Evolutionary conservation across 306 rosid species (phyloP).

Genomic region (Rubus parviflorus): DNA sequence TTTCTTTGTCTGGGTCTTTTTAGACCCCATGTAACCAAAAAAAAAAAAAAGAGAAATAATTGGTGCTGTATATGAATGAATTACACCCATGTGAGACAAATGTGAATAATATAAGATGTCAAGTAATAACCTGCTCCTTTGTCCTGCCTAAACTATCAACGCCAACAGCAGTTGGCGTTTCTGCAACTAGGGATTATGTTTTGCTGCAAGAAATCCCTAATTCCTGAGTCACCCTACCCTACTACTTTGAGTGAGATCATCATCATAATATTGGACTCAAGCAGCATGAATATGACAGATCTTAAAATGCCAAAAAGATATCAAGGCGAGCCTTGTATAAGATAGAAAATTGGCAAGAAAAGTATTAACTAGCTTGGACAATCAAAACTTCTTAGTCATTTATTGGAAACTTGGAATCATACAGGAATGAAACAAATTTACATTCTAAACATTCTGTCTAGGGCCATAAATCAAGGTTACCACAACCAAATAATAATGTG

Average conservation of each 20-base stretch:
- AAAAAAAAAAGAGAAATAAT: too few species aligned
- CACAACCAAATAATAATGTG: neutral
- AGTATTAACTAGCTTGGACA: neutral
- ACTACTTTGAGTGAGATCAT: neutral
- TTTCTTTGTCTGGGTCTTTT: too few species aligned
- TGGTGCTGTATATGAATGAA: neutral
- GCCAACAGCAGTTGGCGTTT: neutral
- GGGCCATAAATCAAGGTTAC: neutral
- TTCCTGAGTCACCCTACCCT: neutral
- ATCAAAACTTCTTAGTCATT: neutral
- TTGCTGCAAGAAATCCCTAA: neutral
- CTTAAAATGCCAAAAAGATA: neutral
- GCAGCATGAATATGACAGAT: neutral
- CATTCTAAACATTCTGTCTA: neutral
- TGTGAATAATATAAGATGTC: neutral
- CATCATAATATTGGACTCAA: neutral
- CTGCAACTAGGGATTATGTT: neutral
- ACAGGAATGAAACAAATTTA: neutral
- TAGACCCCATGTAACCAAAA: too few species aligned
- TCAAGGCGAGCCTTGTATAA: neutral
- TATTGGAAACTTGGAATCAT: neutral
- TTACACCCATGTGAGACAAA: neutral
- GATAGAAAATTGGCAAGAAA: neutral
- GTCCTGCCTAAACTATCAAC: neutral
- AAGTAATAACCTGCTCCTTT: neutral